These are phyloP conservation scores for Cercophora scortea DNA, from an alignment of 495 filamentous ascomycete species.

Conservation along the genomic window DNA sequence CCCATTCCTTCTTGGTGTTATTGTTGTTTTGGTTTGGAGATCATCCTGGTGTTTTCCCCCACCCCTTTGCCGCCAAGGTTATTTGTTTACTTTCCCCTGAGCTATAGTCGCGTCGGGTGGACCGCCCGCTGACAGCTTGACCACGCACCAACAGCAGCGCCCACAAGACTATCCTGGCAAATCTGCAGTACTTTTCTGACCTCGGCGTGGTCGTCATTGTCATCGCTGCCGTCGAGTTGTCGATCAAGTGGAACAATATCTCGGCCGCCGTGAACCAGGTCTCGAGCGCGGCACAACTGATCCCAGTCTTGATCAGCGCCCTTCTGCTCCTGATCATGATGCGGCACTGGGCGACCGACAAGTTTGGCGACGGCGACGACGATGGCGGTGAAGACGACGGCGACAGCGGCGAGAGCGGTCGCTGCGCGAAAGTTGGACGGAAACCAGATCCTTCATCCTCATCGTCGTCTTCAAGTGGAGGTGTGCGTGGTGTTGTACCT, in stretches of 20 bases:
- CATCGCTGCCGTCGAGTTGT: slow-evolving; percentile 29
- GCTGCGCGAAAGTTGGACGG: no score
- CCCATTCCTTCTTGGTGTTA: neutral
- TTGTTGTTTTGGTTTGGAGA: neutral
- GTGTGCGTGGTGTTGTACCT: no score
- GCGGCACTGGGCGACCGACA: no score
- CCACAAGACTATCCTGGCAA: slow-evolving; percentile 1
- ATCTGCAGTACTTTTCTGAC: slow-evolving; percentile 19
- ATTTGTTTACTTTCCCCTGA: no score
- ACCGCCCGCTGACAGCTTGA: neutral
- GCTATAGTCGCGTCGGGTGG: no score
- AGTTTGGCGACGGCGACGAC: no score
- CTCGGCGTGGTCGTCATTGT: slow-evolving; percentile 19
- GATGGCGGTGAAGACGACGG: no score
- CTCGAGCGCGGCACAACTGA: slow-evolving; percentile 24
- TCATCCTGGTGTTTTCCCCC: neutral
- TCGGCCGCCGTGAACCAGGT: slow-evolving; percentile 12
- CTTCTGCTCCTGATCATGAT: neutral
- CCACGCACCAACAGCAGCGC: neutral
- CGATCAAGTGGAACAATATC: slow-evolving; percentile 31
- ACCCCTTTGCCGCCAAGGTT: no score
- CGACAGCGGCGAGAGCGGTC: no score
- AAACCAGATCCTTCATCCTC: no score
- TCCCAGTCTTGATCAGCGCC: slow-evolving; percentile 26
- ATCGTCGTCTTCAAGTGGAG: no score